Evolutionary conservation across 2,329 filamentous ascomycete genomes (phyloP).

Genomic region (Colletotrichum nymphaeae): DNA sequence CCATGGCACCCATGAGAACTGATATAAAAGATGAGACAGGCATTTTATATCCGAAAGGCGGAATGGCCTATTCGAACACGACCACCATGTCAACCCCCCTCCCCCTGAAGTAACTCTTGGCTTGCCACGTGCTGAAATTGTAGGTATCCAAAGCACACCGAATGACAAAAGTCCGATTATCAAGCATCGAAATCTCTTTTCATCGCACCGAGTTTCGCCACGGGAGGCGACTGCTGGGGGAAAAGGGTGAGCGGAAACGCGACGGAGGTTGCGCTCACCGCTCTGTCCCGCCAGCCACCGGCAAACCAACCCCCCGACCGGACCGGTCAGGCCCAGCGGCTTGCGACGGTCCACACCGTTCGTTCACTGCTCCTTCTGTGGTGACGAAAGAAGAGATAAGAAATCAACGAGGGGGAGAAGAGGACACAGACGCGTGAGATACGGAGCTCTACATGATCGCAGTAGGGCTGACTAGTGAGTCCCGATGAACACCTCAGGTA

Average conservation of each 20-base stretch:
- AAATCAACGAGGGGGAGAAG: neutral
- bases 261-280: neutral
- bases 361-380: neutral
- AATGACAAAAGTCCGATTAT: neutral
- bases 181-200: neutral
- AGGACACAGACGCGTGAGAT: constrained; percentile 1
- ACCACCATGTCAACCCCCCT: neutral
- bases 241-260: no score
- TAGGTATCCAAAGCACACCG: neutral
- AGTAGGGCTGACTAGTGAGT: constrained; percentile 33
- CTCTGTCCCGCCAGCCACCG: neutral
- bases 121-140: neutral
- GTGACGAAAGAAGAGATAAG: neutral
- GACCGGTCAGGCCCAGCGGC: neutral
- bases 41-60: neutral
- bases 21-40: neutral
- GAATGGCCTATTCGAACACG: neutral
- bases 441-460: constrained; percentile 33
- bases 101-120: neutral
- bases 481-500: constrained; percentile 32
- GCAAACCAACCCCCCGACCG: neutral
- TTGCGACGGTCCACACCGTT: neutral
- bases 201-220: neutral
- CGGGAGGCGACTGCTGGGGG: neutral
- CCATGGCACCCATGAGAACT: neutral